Conservation (phyloP, 305 asterid species). For the Fraxinus velutina region DNA sequence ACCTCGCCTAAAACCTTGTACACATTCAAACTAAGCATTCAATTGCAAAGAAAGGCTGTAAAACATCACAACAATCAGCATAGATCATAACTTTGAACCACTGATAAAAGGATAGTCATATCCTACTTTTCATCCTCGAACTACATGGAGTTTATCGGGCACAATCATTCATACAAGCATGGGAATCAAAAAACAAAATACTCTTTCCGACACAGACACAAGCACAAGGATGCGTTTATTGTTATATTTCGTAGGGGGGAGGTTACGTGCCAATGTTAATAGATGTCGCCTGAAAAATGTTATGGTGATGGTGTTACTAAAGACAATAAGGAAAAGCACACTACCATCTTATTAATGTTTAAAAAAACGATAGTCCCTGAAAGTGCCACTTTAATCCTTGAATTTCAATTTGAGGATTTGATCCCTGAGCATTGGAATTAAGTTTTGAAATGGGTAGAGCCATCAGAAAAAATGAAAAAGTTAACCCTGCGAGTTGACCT, state of each 20-base stretch:
- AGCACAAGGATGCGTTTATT: not conserved
- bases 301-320: not conserved
- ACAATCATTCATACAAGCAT: not conserved
- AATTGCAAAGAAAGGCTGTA: not conserved
- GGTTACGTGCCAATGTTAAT: not conserved
- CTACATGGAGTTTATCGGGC: not conserved
- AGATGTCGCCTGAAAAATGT: not conserved
- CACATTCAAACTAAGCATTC: not conserved
- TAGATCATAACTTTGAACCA: not conserved
- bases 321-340: not conserved
- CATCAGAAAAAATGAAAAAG: not conserved
- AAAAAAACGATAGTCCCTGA: not conserved
- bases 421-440: not conserved
- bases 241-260: not conserved
- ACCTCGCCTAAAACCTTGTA: not conserved
- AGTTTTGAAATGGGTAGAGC: not conserved
- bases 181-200: not conserved
- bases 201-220: not conserved
- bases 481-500: not conserved
- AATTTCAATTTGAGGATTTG: not conserved
- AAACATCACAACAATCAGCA: not conserved
- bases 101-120: not conserved
- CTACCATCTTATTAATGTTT: not conserved
- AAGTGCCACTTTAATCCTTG: not conserved
- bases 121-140: not conserved